Evolutionary conservation across 371 early-diverging fungal genomes (phyloP).

Genomic region (Lichtheimia ornata): DNA sequence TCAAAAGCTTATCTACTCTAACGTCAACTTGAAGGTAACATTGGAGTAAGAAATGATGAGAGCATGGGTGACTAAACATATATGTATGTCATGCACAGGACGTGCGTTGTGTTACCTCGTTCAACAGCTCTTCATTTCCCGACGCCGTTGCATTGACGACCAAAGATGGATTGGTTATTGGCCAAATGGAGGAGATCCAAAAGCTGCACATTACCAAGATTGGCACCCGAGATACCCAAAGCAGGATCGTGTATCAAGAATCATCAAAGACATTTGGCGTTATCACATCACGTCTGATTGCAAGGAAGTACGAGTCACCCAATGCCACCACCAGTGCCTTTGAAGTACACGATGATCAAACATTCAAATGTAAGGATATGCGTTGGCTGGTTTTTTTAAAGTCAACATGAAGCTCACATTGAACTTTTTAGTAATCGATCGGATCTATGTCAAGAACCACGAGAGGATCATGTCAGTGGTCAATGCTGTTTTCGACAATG

Average conservation of each 20-base stretch:
- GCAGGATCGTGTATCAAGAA: constrained; percentile 74
- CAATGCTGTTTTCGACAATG: constrained; percentile 41
- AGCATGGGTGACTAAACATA: too few species aligned
- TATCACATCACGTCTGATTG: constrained; percentile 44
- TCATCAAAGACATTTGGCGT: constrained; percentile 62
- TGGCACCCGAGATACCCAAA: constrained; percentile 71
- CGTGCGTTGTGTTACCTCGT: constrained; percentile 69
- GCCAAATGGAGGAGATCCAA: constrained; percentile 84
- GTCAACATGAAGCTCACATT: too few species aligned
- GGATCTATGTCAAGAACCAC: constrained; percentile 41
- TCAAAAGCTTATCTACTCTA: constrained; percentile 80
- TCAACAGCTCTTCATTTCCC: constrained; percentile 62
- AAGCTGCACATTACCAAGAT: constrained; percentile 84
- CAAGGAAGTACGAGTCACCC: constrained; percentile 22
- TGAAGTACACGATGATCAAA: constrained; percentile 74
- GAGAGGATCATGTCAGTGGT: constrained; percentile 46
- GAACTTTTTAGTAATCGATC: constrained; percentile 36
- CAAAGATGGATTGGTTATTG: constrained; percentile 69
- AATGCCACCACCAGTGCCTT: constrained; percentile 46
- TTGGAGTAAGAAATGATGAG: too few species aligned
- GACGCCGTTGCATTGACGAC: constrained; percentile 75
- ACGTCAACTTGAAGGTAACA: constrained; percentile 78
- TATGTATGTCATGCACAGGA: constrained; percentile 37
- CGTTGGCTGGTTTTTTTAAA: too few species aligned
- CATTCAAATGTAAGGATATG: constrained; percentile 60